A percentile compares a stretch with the other conserved stretches of the same genome.
Evolutionary conservation across 2,329 filamentous ascomycete species (phyloP).

Genomic region (Pseudogymnoascus sp.): DNA sequence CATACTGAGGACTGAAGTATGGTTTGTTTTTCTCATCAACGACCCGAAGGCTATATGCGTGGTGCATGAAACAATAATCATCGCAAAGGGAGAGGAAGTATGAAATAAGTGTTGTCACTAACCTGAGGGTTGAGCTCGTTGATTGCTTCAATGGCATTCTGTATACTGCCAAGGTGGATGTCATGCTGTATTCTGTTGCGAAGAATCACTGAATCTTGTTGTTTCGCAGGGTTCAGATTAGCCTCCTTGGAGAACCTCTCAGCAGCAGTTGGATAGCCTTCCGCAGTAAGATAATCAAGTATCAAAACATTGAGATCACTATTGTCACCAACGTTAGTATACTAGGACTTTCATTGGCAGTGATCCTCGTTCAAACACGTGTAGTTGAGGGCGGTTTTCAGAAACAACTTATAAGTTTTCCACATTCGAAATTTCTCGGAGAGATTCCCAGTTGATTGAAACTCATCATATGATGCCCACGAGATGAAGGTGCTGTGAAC

Average conservation of each 20-base stretch:
- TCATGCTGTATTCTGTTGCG: conserved; percentile 77
- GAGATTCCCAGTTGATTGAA: conserved; percentile 98
- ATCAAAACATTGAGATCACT: conserved; percentile 95
- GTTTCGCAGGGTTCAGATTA: conserved; percentile 69
- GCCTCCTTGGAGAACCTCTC: conserved; percentile 92
- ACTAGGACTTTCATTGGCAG: neutral
- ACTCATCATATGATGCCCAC: conserved; percentile 62
- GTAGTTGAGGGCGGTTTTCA: conserved; percentile 37
- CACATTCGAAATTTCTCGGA: conserved; percentile 83
- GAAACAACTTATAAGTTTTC: conserved; percentile 80
- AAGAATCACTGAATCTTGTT: conserved; percentile 65
- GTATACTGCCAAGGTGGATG: conserved; percentile 80
- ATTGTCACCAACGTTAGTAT: conserved; percentile 15
- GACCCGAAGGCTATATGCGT: conserved; percentile 87
- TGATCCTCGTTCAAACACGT: neutral
- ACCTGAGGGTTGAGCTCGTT: conserved; percentile 91
- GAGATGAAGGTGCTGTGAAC: conserved; percentile 17
- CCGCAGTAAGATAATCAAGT: conserved; percentile 93
- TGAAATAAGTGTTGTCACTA: conserved; percentile 35
- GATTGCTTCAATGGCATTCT: conserved; percentile 75
- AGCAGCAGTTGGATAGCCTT: conserved; percentile 88
- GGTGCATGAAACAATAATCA: conserved; percentile 99
- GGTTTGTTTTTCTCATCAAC: conserved; percentile 78
- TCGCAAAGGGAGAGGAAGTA: conserved; percentile 41
- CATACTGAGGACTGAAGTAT: conserved; percentile 83